These are phyloP conservation scores for Eimeria falciformis DNA, from an alignment of 169 alveolate genomes.

Conservation along the genomic window DNA sequence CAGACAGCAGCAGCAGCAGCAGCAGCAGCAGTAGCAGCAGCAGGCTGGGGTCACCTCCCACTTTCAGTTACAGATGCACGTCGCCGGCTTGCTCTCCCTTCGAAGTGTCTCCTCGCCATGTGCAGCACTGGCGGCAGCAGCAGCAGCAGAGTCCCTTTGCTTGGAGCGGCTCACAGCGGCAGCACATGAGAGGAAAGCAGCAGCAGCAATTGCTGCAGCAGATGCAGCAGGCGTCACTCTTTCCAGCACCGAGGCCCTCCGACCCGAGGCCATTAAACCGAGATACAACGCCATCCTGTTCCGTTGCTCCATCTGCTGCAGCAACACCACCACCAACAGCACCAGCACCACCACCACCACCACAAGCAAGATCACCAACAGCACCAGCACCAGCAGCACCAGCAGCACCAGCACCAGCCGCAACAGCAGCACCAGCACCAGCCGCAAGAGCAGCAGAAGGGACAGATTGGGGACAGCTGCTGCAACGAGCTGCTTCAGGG, in stretches of 20 bases:
- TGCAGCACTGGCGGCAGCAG: background rate
- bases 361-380: background rate
- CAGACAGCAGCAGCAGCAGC: constrained; percentile 32
- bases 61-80: background rate
- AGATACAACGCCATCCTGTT: background rate
- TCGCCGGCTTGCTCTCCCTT: background rate
- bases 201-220: background rate
- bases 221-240: background rate
- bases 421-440: background rate
- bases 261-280: background rate
- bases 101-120: background rate
- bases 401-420: background rate
- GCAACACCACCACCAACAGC: background rate
- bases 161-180: background rate
- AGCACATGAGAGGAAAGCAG: background rate
- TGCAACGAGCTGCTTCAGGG: background rate
- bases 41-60: background rate
- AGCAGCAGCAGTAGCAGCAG: background rate
- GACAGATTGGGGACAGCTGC: background rate
- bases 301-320: background rate
- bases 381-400: background rate
- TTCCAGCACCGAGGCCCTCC: background rate
- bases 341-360: background rate
- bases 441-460: too few relatives aligned
- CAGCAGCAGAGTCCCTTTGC: background rate